phyloP scores from a whole-genome alignment of 805 yeast genomes.

The Citeromyces matritensis region DNA sequence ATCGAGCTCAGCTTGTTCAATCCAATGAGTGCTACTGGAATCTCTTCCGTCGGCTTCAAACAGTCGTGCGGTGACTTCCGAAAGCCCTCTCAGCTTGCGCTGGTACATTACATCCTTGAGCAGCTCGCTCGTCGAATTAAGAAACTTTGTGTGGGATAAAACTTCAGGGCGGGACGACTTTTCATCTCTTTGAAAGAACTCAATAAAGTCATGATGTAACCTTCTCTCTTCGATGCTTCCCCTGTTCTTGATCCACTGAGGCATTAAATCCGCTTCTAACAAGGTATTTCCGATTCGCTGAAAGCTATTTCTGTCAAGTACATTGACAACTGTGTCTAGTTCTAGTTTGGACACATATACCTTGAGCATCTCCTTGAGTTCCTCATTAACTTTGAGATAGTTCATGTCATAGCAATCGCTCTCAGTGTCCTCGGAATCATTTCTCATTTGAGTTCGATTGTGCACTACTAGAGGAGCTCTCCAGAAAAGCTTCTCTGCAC shows the following conservation, averaged over 20 bases:
- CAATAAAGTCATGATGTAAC: no score
- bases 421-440: slow-evolving; percentile 6
- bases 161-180: no score
- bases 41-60: slow-evolving; percentile 14
- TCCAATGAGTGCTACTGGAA: slow-evolving; percentile 18
- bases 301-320: slow-evolving; percentile 14
- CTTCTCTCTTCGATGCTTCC: slow-evolving; percentile 22
- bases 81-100: slow-evolving; percentile 23
- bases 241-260: slow-evolving; percentile 49
- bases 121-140: slow-evolving; percentile 37
- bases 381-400: slow-evolving; percentile 12
- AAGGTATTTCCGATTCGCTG: slow-evolving; percentile 47
- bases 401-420: slow-evolving; percentile 6
- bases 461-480: slow-evolving; percentile 34
- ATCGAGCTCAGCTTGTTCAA: slow-evolving; percentile 20
- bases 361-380: slow-evolving; percentile 13
- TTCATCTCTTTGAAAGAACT: no score
- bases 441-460: slow-evolving; percentile 2
- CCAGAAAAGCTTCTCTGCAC: slow-evolving; percentile 28
- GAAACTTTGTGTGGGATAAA: no score
- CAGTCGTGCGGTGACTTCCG: slow-evolving; percentile 11
- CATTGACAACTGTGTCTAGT: slow-evolving; percentile 6
- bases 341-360: slow-evolving; percentile 10
- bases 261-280: slow-evolving; percentile 58
- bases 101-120: slow-evolving; percentile 43